These are phyloP conservation scores for Climacium dendroides DNA, from an alignment of 225 moss, liverwort and hornwort genomes.

Conservation along the genomic window DNA sequence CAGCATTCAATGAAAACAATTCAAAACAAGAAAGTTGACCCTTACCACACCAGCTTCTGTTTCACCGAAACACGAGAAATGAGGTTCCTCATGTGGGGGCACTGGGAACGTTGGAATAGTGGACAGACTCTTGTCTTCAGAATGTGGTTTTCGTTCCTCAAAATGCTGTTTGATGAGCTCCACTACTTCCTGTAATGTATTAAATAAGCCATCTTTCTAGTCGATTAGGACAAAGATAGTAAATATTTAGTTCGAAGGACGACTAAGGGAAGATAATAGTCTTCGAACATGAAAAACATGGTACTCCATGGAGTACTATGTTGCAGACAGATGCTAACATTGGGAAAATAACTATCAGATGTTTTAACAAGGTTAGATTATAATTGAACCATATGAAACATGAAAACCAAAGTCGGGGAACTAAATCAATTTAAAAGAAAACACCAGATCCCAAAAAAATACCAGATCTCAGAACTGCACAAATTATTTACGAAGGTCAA, in stretches of 20 bases:
- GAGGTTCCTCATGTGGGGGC: constrained; percentile 76
- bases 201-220: background rate
- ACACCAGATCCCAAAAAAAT: background rate
- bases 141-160: constrained; percentile 41
- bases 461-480: background rate
- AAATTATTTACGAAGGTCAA: background rate
- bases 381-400: background rate
- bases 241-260: background rate
- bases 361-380: background rate
- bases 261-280: background rate
- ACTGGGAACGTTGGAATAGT: constrained; percentile 57
- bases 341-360: background rate
- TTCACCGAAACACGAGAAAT: constrained; percentile 90
- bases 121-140: constrained; percentile 10
- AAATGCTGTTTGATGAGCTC: constrained; percentile 81
- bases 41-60: constrained; percentile 88
- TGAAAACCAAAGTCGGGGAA: background rate
- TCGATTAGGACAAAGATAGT: background rate
- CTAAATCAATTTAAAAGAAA: background rate
- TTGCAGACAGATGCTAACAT: background rate
- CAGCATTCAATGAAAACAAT: background rate
- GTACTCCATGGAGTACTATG: too few relatives aligned
- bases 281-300: background rate
- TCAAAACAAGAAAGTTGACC: background rate
- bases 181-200: constrained; percentile 58